Evolutionary conservation across 1,139 yeast species (phyloP), one percentile per base, ranked within the genome.

Genomic region (Candida sp.): DNA sequence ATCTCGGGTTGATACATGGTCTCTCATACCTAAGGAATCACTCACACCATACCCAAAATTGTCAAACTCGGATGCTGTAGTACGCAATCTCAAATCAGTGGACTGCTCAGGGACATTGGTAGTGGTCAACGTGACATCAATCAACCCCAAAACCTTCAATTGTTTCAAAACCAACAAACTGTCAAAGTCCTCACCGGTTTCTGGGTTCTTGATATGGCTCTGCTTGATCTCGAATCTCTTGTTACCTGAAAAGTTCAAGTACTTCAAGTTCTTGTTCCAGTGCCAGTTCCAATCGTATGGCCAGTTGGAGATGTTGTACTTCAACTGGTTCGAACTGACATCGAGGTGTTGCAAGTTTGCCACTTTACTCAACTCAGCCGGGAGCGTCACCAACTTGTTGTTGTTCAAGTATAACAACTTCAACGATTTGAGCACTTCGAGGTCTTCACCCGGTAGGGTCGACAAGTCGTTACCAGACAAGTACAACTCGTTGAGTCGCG

Each of bases 251-350:
- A 96, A 86, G 66, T 93, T 94, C 65, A 96, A 80, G 62, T 89
- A 92, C 59, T 79, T 84, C 66, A 96, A 77, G 44, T 86, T 85
- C 50, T 80, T 75, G 64, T 94, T 96, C 77, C 86, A 86, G 62
- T 89, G 88, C 99, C 99, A 96, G 68, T 91, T 94, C 98, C 98
- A 94, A 67, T 94, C 99, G 65, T 91, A 93, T 6, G 96, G 96
- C 84, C 93, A 90, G 66, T 94, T 94, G 11, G 96, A 88, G 52
- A 94, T 91, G 61, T 96, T 94, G 68, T 94, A 94, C 63, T 93
- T 89, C 66, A 96, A 75, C 57, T 86, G 89, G 66, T 96, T 96
- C 3, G 96, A 90, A 3, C 98, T 97, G 17, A 91, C 96, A 71
- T 96, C 99, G 43, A 96, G 78, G 17, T 86, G 87, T 39, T 81